These are phyloP conservation scores for Fusarium pseudograminearum DNA, from an alignment of 2,329 filamentous ascomycete genomes.

Conservation along the genomic window DNA sequence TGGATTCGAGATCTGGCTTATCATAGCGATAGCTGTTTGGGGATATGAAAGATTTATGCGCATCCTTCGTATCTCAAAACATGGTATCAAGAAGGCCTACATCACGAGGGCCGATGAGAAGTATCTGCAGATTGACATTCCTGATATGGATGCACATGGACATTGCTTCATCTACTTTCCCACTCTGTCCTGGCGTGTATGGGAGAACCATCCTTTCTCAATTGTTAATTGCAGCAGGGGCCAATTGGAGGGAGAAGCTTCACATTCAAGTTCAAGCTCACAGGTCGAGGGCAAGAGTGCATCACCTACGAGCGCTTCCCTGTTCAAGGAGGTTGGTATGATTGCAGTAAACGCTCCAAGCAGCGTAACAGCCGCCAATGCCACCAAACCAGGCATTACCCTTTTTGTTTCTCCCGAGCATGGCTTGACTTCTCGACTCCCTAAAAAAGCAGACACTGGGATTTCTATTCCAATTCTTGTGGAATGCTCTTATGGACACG, in stretches of 20 bases:
- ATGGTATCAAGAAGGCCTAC: slow-evolving; percentile 48
- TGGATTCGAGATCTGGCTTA: slow-evolving; percentile 57
- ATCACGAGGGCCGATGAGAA: slow-evolving; percentile 47
- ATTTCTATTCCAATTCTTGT: slow-evolving; percentile 46
- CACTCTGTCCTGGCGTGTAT: slow-evolving; percentile 49
- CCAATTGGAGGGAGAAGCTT: not conserved
- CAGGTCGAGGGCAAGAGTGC: slow-evolving; percentile 24
- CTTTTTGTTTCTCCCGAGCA: slow-evolving; percentile 43
- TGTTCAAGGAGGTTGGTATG: slow-evolving; percentile 32
- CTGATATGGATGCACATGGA: slow-evolving; percentile 41
- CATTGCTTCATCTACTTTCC: slow-evolving; percentile 52
- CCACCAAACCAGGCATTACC: slow-evolving; percentile 42
- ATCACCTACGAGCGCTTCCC: not conserved
- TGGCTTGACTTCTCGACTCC: slow-evolving; percentile 44
- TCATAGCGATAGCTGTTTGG: slow-evolving; percentile 48
- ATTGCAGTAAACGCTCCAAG: not conserved
- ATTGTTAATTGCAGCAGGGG: slow-evolving; percentile 41
- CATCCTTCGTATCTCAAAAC: slow-evolving; percentile 29
- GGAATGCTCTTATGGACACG: slow-evolving; percentile 49
- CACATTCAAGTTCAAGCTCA: not conserved
- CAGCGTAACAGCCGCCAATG: not conserved
- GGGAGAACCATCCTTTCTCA: slow-evolving; percentile 53
- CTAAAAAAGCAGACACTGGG: slow-evolving; percentile 24
- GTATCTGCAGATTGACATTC: slow-evolving; percentile 49
- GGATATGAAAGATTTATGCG: slow-evolving; percentile 48